Percentiles rank a stretch among this genome's conserved stretches.
Evolutionary conservation across 352 stramenopile genomes (phyloP).

Genomic region (Pythium rishiriense): DNA sequence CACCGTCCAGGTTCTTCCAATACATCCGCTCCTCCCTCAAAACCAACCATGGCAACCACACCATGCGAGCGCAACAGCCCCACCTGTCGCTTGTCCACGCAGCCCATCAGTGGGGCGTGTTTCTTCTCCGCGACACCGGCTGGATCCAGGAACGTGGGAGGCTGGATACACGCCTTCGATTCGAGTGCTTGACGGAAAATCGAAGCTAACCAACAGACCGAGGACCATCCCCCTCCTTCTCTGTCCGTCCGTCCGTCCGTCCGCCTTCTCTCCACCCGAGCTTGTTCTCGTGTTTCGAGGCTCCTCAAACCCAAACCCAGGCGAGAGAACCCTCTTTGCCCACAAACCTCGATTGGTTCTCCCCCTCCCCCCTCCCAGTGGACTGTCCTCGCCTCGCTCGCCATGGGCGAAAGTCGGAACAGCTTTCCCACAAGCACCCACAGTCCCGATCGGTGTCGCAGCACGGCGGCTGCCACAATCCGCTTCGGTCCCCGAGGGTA

Average conservation of each 20-base stretch:
- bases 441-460: background rate
- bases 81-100: too few relatives aligned
- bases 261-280: background rate
- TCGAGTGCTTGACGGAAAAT: background rate
- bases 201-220: background rate
- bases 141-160: background rate
- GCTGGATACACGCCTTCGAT: background rate
- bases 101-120: background rate
- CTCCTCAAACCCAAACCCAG: background rate
- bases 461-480: background rate
- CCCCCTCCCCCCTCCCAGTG: background rate
- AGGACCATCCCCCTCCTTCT: background rate
- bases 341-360: background rate
- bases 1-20: background rate
- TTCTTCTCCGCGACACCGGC: background rate
- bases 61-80: background rate
- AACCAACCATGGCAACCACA: background rate
- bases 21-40: background rate
- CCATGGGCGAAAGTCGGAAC: background rate
- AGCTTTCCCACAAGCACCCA: conserved; percentile 1
- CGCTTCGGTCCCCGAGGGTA: background rate
- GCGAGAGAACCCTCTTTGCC: background rate
- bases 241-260: too few relatives aligned
- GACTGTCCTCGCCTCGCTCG: conserved; percentile 6
- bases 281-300: background rate